These are phyloP conservation scores for Salicornia ramosissima DNA, from an alignment of 148 eudicot species.

Conservation along the genomic window DNA sequence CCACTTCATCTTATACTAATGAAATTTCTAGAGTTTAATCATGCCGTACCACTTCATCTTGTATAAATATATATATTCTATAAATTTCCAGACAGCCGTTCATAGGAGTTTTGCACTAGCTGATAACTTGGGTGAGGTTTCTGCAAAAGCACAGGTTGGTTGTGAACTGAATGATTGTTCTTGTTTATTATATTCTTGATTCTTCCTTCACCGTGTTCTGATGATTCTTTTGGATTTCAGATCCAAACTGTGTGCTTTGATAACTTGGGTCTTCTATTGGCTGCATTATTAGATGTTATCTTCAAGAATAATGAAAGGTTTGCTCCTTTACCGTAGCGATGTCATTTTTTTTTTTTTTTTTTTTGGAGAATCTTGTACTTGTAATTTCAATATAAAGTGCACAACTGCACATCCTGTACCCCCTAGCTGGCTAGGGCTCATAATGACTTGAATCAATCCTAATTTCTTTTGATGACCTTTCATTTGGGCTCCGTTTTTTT, in stretches of 20 bases:
- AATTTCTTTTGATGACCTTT: background rate
- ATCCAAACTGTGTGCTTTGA: slow-evolving; percentile 98
- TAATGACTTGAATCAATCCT: background rate
- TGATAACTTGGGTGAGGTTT: slow-evolving; percentile 95
- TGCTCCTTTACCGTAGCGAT: slow-evolving; percentile 14
- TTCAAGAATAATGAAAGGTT: slow-evolving; percentile 68
- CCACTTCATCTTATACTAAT: background rate
- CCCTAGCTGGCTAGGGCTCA: background rate
- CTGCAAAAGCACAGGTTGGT: slow-evolving; percentile 87
- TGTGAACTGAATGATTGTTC: slow-evolving; percentile 1
- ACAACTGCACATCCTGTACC: background rate
- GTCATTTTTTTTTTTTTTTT: background rate
- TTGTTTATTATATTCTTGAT: background rate
- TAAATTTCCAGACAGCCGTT: slow-evolving; percentile 65
- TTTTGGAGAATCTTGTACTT: background rate
- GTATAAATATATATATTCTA: slow-evolving; percentile 5
- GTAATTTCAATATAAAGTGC: background rate
- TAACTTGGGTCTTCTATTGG: slow-evolving; percentile 85
- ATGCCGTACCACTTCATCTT: background rate
- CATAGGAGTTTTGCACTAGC: slow-evolving; percentile 91
- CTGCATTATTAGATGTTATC: slow-evolving; percentile 65
- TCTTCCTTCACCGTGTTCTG: slow-evolving; percentile 6
- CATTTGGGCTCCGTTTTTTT: no score
- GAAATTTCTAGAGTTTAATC: background rate
- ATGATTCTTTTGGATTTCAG: slow-evolving; percentile 41